Conservation (phyloP, 306 rosid genomes). For the Ziziphus jujuba region DNA sequence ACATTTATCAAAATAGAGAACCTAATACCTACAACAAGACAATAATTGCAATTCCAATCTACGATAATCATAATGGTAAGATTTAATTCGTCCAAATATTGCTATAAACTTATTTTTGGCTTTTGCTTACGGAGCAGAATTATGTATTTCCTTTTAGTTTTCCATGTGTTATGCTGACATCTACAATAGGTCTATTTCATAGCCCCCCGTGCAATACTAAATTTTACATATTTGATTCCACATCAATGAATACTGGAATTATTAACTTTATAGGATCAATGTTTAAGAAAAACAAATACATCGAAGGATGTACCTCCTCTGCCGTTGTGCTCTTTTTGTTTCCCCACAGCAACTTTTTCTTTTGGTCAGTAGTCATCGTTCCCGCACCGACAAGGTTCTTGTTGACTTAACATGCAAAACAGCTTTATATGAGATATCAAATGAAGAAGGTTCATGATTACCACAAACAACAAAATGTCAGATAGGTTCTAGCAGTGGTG, state of each 20-base stretch:
- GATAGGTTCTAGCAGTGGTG: no score
- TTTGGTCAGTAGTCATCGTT: constrained; percentile 87
- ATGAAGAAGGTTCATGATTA: neutral
- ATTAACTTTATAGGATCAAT: neutral
- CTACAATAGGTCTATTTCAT: neutral
- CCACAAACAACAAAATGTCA: no score
- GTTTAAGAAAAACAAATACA: constrained; percentile 1
- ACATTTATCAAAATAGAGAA: constrained; percentile 2
- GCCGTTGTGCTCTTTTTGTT: constrained; percentile 61
- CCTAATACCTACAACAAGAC: neutral
- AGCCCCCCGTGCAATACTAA: neutral
- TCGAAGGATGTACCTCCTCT: constrained; percentile 64
- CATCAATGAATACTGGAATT: neutral
- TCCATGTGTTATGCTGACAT: neutral
- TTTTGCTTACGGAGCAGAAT: no score
- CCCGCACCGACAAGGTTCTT: constrained; percentile 76
- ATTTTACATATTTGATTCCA: neutral
- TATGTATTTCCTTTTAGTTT: no score
- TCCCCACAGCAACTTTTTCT: constrained; percentile 98
- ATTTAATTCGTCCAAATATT: neutral
- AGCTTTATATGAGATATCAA: constrained; percentile 23
- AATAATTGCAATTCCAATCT: neutral
- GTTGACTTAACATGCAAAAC: constrained; percentile 59
- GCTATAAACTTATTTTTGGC: neutral
- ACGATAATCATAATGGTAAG: neutral